Conservation (phyloP, 345 rosid genomes). For the Fremontodendron californicum region DNA sequence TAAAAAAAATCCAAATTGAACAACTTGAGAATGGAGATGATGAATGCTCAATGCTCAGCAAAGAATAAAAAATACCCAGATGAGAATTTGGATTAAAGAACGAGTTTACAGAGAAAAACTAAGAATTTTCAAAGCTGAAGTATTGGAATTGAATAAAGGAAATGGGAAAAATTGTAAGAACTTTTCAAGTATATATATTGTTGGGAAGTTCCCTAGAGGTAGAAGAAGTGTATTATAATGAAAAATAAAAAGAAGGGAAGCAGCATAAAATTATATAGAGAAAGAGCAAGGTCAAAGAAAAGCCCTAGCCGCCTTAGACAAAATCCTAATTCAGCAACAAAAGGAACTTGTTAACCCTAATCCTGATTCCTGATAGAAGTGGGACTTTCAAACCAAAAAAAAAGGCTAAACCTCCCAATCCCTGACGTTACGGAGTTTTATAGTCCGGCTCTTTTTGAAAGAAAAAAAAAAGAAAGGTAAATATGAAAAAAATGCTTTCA, state of each 20-base stretch:
- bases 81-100: background rate
- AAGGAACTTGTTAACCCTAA: background rate
- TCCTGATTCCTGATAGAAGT: background rate
- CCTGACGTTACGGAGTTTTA: no score
- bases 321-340: background rate
- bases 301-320: slow-evolving; percentile 47
- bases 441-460: no score
- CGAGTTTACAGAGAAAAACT: background rate
- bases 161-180: background rate
- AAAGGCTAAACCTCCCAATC: no score
- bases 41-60: background rate
- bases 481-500: no score
- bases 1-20: no score
- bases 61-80: no score
- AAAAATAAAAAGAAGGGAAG: background rate
- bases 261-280: background rate
- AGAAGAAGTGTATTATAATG: no score
- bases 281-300: slow-evolving; percentile 6
- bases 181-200: no score
- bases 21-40: no score
- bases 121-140: background rate
- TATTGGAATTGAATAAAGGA: slow-evolving; percentile 2
- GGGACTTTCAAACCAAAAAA: no score
- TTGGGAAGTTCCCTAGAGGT: no score
- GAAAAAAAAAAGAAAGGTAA: no score